Percentiles rank a stretch among this genome's conserved stretches.
Conservation (phyloP, 176 grass and related monocot genomes). For the Saccharum officinarum region DNA sequence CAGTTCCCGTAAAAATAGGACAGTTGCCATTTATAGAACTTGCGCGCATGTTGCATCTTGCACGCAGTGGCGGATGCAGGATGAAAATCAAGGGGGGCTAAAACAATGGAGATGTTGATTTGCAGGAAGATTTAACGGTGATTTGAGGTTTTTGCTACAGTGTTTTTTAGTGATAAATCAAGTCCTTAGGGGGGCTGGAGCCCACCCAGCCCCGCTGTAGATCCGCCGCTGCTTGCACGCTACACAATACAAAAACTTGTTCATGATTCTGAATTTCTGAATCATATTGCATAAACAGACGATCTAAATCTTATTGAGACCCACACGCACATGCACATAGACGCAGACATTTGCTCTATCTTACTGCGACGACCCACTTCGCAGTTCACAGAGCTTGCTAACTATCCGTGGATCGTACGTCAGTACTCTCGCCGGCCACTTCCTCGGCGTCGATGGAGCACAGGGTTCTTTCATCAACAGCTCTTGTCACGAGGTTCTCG, state of each 20-base stretch:
- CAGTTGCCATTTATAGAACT: not conserved
- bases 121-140: too few relatives aligned
- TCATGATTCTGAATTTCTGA: not conserved
- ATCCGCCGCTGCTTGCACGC: too few relatives aligned
- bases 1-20: too few relatives aligned
- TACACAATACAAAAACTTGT: not conserved
- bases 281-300: not conserved
- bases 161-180: too few relatives aligned
- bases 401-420: not conserved
- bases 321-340: not conserved
- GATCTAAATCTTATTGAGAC: not conserved
- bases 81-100: too few relatives aligned
- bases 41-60: not conserved
- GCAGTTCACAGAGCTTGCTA: not conserved
- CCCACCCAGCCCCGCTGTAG: too few relatives aligned
- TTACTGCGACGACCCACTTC: not conserved
- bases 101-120: too few relatives aligned
- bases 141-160: too few relatives aligned
- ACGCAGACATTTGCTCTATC: not conserved
- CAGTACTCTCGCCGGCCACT: not conserved
- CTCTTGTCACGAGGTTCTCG: not conserved
- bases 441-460: not conserved
- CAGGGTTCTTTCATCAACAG: not conserved
- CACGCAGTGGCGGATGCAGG: too few relatives aligned
- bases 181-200: too few relatives aligned